Evolutionary conservation across 2,329 filamentous ascomycete species (phyloP), one percentile per base, ranked within the genome.

Genomic region (Diaporthe sp.): DNA sequence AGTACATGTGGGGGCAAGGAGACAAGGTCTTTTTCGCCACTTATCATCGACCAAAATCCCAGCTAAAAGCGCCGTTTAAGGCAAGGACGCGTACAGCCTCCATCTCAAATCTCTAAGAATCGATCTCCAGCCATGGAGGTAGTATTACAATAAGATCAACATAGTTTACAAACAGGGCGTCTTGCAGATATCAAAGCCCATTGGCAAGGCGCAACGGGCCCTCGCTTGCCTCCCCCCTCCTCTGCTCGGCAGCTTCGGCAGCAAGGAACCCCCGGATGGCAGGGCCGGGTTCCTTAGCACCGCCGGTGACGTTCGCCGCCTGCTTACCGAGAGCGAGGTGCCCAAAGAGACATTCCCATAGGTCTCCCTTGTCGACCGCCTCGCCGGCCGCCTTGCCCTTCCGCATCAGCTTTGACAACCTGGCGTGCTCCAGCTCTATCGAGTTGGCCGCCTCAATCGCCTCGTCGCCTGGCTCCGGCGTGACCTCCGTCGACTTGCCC

Each of bases 261-360:
- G 86, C 84, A 32, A 89, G 77, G 71, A 87, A 86, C 12, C 83
- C 80, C 19, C 81, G 74, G n/a, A 80, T 51, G 15, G 74, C 71
- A 17, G 65, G 51, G n/a, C 65, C 73, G 15, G 75, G 70, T 10
- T 76, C 72, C 17, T 56, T 70, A 3, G 22, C 6, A 9, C 12
- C 27, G 32, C 51, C 47, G 10, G 32, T 44, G 32, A 27, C 63
- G 35, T 35, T 71, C 70, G 13, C 71, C 58, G 19, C 70, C 59
- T 37, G 58, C 6, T 73, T 79, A 19, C 81, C 50, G 15, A 53
- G 72, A 47, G 81, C 80, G 22, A 87, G 87, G 65, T 86, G 83
- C 0, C 94, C 94, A 86, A 98, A 98, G 1, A 98, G 84, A 82
- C 96, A 98, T 76, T 91, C 90, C 96, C 96, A 98, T 56, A 98